A percentile compares a stretch with the other conserved stretches of the same genome.
phyloP scores from a whole-genome alignment of 2,329 filamentous ascomycete genomes.

The Xylaria sp. region DNA sequence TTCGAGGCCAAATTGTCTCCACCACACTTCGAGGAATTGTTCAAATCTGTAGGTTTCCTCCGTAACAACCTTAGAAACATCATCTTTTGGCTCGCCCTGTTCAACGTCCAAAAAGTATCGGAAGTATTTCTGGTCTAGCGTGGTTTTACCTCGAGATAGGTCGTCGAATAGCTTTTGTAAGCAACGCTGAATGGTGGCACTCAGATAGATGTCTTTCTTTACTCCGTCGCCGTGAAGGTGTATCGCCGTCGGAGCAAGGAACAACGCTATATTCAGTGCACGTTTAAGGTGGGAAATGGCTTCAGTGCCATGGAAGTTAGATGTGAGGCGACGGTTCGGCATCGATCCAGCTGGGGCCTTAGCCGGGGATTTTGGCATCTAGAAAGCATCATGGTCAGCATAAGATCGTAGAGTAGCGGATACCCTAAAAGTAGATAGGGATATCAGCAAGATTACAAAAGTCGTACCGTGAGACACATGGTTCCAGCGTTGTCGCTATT shows the following conservation, averaged over 20 bases:
- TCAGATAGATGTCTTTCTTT: constrained; percentile 56
- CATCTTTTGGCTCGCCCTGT: constrained; percentile 57
- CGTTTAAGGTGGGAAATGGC: constrained; percentile 49
- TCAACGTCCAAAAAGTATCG: constrained; percentile 60
- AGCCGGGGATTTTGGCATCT: constrained; percentile 43
- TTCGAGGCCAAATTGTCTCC: constrained; percentile 56
- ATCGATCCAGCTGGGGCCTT: constrained; percentile 37
- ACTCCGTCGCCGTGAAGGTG: constrained; percentile 44
- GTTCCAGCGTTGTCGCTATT: constrained; percentile 1
- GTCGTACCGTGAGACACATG: constrained; percentile 44
- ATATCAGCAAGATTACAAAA: background rate
- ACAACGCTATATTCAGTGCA: constrained; percentile 48
- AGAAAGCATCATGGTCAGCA: constrained; percentile 18
- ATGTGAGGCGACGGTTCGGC: constrained; percentile 46
- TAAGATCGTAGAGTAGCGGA: background rate
- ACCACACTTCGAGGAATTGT: constrained; percentile 64
- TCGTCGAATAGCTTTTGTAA: constrained; percentile 61
- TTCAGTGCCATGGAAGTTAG: constrained; percentile 47
- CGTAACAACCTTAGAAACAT: constrained; percentile 47
- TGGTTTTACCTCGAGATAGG: constrained; percentile 53
- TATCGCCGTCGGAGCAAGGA: constrained; percentile 48
- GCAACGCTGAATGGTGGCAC: constrained; percentile 60
- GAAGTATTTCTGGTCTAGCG: constrained; percentile 56
- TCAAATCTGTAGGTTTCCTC: constrained; percentile 58
- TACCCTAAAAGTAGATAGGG: background rate